These are phyloP conservation scores for Psilocybe tampanensis DNA, from an alignment of 768 basidiomycete species.

Conservation along the genomic window DNA sequence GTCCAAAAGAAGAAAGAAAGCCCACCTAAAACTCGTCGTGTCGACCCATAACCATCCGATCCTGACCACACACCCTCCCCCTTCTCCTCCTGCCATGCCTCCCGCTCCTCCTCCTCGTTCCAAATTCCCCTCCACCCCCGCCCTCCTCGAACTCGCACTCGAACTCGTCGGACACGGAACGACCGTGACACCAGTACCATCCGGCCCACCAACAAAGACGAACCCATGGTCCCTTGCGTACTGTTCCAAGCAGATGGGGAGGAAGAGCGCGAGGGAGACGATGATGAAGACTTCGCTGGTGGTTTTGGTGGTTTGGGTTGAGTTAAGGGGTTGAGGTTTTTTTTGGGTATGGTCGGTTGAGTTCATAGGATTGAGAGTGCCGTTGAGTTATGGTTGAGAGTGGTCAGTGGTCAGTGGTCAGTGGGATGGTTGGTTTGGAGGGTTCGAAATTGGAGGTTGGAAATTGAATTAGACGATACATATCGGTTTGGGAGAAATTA, in stretches of 20 bases:
- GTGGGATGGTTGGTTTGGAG: no score
- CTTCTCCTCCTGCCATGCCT: conserved; percentile 28
- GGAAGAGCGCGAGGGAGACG: conserved; percentile 78
- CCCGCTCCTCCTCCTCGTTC: not conserved
- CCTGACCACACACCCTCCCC: conserved; percentile 72
- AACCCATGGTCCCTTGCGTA: conserved; percentile 90
- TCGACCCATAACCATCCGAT: conserved; percentile 88
- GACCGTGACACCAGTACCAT: conserved; percentile 67
- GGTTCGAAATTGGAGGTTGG: no score
- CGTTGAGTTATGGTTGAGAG: no score
- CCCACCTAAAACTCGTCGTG: conserved; percentile 88
- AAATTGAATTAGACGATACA: no score
- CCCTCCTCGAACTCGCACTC: conserved; percentile 12
- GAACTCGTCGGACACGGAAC: conserved; percentile 55
- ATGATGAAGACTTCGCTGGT: conserved; percentile 79
- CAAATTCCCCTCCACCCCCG: conserved; percentile 12
- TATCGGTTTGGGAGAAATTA: no score
- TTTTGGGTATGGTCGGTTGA: no score
- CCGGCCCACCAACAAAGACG: conserved; percentile 68
- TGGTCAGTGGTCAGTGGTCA: no score
- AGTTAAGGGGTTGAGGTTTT: not conserved
- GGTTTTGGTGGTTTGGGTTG: no score
- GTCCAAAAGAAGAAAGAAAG: no score
- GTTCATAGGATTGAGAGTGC: no score
- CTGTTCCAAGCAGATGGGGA: conserved; percentile 85